Evolutionary conservation across 2,329 filamentous ascomycete genomes (phyloP).

Genomic region (Biscogniauxia sp.): DNA sequence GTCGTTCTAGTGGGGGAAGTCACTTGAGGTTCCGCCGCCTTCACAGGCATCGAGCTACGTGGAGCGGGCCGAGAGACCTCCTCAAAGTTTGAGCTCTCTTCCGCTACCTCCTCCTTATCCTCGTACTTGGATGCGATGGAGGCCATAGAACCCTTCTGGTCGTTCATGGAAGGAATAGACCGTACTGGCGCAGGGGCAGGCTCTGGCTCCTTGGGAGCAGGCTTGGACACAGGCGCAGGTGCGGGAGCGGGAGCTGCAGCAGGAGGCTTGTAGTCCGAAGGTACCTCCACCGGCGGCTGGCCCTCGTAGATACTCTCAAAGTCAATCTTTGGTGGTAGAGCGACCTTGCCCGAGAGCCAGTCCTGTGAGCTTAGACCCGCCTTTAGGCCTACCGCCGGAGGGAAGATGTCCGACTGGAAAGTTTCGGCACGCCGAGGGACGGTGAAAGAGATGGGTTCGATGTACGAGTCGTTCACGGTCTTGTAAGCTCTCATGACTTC

Average conservation of each 20-base stretch:
- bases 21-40: conserved; percentile 27
- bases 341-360: conserved; percentile 85
- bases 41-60: conserved; percentile 43
- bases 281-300: conserved; percentile 72
- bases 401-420: conserved; percentile 97
- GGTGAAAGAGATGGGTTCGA: conserved; percentile 97
- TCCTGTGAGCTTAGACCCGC: conserved; percentile 77
- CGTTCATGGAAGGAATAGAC: conserved; percentile 67
- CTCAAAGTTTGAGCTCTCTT: conserved; percentile 80
- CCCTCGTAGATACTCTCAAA: conserved; percentile 91
- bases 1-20: conserved; percentile 33
- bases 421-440: conserved; percentile 90
- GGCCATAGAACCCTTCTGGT: conserved; percentile 85
- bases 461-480: conserved; percentile 90
- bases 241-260: conserved; percentile 40
- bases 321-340: conserved; percentile 84
- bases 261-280: conserved; percentile 64
- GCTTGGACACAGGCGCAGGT: conserved; percentile 43
- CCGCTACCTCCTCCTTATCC: conserved; percentile 62
- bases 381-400: conserved; percentile 76
- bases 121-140: conserved; percentile 83
- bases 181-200: conserved; percentile 47
- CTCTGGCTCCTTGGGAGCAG: conserved; percentile 52
- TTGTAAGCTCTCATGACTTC: conserved; percentile 96
- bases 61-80: conserved; percentile 75